These are phyloP conservation scores for Mycena vulgaris DNA, from an alignment of 768 basidiomycete species.

Conservation along the genomic window DNA sequence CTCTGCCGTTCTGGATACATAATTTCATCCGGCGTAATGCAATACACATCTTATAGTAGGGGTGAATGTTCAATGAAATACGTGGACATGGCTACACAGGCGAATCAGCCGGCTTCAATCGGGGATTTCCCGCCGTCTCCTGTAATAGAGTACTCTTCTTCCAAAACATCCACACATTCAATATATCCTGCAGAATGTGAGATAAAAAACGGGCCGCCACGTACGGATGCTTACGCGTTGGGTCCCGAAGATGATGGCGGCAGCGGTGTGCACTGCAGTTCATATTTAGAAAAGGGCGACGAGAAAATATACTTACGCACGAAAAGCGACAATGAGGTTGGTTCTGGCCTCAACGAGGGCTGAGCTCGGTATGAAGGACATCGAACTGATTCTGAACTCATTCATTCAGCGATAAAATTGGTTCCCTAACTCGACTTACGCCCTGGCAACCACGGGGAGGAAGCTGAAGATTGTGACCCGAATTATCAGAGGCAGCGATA, in stretches of 20 bases:
- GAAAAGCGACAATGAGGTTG: constrained; percentile 1
- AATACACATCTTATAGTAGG: too few relatives aligned
- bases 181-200: constrained; percentile 11
- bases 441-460: constrained; percentile 20
- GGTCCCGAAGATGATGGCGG: constrained; percentile 9
- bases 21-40: too few relatives aligned
- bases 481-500: constrained; percentile 12
- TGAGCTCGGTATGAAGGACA: neutral
- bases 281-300: neutral
- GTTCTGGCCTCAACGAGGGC: neutral
- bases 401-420: neutral
- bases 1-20: too few relatives aligned
- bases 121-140: neutral
- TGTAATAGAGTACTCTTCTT: neutral
- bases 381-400: neutral
- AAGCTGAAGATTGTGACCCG: constrained; percentile 18
- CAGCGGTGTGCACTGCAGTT: neutral
- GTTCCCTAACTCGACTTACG: neutral
- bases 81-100: neutral
- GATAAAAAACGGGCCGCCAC: neutral
- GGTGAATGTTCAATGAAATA: too few relatives aligned
- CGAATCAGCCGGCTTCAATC: neutral
- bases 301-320: neutral
- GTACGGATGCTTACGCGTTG: constrained; percentile 1
- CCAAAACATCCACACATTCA: constrained; percentile 22